Percentiles rank a stretch among this genome's conserved stretches.
These are phyloP conservation scores for Penicillium roqueforti DNA, from an alignment of 495 filamentous ascomycete species.

Conservation along the genomic window DNA sequence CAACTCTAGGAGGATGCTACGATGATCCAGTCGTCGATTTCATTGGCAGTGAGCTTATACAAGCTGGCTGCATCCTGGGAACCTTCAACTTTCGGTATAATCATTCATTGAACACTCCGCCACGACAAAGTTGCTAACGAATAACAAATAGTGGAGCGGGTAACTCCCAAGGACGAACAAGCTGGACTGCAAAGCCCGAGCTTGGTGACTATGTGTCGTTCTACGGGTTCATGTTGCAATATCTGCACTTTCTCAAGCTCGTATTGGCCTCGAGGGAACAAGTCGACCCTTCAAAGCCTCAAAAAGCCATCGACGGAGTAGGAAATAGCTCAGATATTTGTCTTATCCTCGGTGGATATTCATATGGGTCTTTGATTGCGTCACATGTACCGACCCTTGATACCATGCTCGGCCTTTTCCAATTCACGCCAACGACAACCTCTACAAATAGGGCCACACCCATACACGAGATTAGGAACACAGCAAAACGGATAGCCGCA, in stretches of 20 bases:
- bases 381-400: conserved; percentile 61
- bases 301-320: not conserved
- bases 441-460: conserved; percentile 28
- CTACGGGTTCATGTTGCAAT: conserved; percentile 70
- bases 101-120: not conserved
- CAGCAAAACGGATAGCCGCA: conserved; percentile 58
- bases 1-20: conserved; percentile 77
- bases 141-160: conserved; percentile 62
- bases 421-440: not conserved
- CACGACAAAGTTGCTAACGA: not conserved
- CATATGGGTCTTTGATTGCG: conserved; percentile 82
- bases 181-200: conserved; percentile 81
- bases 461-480: conserved; percentile 60
- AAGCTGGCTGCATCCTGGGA: conserved; percentile 66
- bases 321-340: conserved; percentile 7
- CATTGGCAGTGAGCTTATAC: conserved; percentile 58
- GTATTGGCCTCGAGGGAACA: not conserved
- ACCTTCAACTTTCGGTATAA: conserved; percentile 90
- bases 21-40: conserved; percentile 74
- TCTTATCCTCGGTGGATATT: conserved; percentile 77
- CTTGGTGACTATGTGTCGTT: conserved; percentile 76
- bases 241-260: conserved; percentile 47
- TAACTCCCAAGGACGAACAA: conserved; percentile 69
- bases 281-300: not conserved
- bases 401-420: conserved; percentile 57